Evolutionary conservation across 306 rosid species (phyloP).

Genomic region (Corylus avellana): DNA sequence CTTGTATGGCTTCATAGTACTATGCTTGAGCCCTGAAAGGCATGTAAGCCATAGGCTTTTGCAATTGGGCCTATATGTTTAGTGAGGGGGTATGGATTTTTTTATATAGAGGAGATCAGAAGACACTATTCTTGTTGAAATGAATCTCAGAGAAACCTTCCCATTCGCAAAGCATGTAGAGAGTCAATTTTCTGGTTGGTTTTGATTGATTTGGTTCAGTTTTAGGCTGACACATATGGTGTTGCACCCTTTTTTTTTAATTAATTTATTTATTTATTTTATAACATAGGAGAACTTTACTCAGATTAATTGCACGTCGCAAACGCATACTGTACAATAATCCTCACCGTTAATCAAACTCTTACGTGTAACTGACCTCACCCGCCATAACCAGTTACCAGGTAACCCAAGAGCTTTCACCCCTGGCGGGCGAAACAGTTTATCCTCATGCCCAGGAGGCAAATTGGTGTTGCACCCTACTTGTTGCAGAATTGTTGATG

Average conservation of each 20-base stretch:
- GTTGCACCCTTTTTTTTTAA: neutral
- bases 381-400: too few relatives aligned
- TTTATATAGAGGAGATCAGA: neutral
- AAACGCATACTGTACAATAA: too few relatives aligned
- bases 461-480: neutral
- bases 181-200: neutral
- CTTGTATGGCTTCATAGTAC: too few relatives aligned
- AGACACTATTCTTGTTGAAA: neutral
- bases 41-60: neutral
- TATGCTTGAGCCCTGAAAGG: neutral
- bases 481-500: neutral
- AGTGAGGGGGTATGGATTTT: neutral
- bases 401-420: too few relatives aligned
- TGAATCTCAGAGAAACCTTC: neutral
- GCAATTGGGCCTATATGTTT: neutral
- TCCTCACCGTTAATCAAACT: too few relatives aligned
- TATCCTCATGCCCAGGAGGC: too few relatives aligned
- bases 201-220: neutral
- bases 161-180: neutral
- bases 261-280: too few relatives aligned
- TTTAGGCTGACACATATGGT: neutral
- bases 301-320: too few relatives aligned
- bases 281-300: too few relatives aligned
- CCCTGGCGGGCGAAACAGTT: too few relatives aligned
- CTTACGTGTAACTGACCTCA: too few relatives aligned